Percentiles rank a stretch among this genome's conserved stretches.
Evolutionary conservation across 2,329 filamentous ascomycete species (phyloP).

Genomic region (Mariannaea elegans): DNA sequence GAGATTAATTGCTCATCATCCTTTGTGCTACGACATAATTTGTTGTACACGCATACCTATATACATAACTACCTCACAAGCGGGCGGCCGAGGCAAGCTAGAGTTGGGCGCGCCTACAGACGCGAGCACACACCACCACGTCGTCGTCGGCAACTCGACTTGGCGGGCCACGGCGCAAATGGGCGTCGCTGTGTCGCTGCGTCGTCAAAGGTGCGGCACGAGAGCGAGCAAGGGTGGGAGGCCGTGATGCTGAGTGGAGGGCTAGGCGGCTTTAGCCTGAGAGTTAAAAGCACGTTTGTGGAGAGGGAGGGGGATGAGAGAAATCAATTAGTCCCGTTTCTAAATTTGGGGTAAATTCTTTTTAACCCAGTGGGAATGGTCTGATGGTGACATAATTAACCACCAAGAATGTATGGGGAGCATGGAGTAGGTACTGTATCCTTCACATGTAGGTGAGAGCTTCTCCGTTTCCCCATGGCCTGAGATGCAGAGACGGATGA

Average conservation of each 20-base stretch:
- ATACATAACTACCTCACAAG: too few species aligned
- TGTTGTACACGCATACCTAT: background rate
- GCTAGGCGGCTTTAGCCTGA: conserved; percentile 19
- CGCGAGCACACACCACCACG: too few species aligned
- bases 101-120: background rate
- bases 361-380: background rate
- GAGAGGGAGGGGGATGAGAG: background rate
- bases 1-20: background rate
- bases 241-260: conserved; percentile 17
- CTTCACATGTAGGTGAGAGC: too few species aligned
- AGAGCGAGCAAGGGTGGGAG: conserved; percentile 8
- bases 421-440: background rate
- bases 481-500: background rate
- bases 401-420: too few species aligned
- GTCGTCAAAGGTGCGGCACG: conserved; percentile 6
- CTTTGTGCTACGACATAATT: background rate
- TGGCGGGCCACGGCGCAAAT: too few species aligned
- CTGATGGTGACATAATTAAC: background rate
- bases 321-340: background rate
- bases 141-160: too few species aligned
- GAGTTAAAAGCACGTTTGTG: too few species aligned
- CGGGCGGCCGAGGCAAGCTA: background rate
- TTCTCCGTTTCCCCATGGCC: background rate
- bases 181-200: too few species aligned
- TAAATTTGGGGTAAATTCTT: conserved; percentile 17